phyloP scores from a whole-genome alignment of 2,329 filamentous ascomycete genomes.

The Cladophialophora psammophila region DNA sequence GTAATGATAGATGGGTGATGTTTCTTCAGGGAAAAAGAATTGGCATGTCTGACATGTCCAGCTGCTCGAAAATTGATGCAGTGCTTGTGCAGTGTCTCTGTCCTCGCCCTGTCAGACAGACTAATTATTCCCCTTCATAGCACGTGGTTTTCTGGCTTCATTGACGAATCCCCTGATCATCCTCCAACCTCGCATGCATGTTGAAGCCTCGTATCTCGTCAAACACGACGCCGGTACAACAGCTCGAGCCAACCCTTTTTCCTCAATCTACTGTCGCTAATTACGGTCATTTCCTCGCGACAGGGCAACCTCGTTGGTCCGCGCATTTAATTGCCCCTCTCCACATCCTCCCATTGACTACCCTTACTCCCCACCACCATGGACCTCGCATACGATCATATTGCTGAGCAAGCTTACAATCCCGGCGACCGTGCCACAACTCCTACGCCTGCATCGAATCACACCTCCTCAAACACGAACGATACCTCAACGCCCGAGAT shows the following conservation, averaged over 20 bases:
- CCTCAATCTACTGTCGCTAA: background rate
- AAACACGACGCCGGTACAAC: background rate
- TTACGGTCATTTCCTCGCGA: background rate
- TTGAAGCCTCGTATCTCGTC: background rate
- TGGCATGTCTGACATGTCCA: background rate
- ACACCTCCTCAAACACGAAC: constrained; percentile 47
- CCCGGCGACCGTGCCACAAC: constrained; percentile 58
- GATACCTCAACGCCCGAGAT: constrained; percentile 37
- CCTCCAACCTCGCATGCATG: constrained; percentile 2
- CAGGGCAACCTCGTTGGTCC: background rate
- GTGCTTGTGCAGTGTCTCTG: background rate
- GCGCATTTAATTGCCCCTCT: background rate
- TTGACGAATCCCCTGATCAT: constrained; percentile 7
- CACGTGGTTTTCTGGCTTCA: background rate
- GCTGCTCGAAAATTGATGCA: background rate
- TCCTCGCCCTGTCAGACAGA: background rate
- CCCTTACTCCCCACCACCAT: constrained; percentile 57
- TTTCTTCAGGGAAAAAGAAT: background rate
- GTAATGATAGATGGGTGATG: background rate
- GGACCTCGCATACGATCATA: constrained; percentile 98
- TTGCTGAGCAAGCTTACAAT: constrained; percentile 78
- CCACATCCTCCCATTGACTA: background rate
- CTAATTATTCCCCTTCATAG: background rate
- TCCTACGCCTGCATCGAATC: constrained; percentile 48
- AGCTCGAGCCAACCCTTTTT: background rate